Evolutionary conservation across 495 filamentous ascomycete species (phyloP).

Genomic region (Penicillium longicatenatum): DNA sequence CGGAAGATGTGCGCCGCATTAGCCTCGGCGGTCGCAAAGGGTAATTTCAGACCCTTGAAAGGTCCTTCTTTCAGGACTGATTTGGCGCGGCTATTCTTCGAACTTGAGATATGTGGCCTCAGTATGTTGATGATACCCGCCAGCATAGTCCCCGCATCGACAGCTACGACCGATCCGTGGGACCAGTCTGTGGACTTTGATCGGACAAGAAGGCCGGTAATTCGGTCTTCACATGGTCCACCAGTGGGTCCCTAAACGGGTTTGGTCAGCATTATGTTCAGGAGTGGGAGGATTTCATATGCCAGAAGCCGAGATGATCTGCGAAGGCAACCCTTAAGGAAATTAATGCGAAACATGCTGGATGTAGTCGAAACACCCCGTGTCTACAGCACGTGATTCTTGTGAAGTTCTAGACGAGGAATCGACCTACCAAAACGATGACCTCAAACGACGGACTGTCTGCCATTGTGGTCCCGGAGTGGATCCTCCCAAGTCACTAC

Average conservation of each 20-base stretch:
- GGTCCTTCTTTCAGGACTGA: slow-evolving; percentile 51
- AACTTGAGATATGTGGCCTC: slow-evolving; percentile 49
- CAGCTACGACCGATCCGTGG: slow-evolving; percentile 77
- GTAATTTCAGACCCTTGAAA: slow-evolving; percentile 74
- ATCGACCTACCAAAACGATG: slow-evolving; percentile 72
- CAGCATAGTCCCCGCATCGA: slow-evolving; percentile 91
- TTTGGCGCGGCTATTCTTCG: slow-evolving; percentile 18
- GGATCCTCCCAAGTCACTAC: neutral
- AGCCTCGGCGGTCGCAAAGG: slow-evolving; percentile 59
- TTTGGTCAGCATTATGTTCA: slow-evolving; percentile 22
- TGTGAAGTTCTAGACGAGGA: slow-evolving; percentile 10
- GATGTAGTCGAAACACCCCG: slow-evolving; percentile 3
- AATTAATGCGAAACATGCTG: neutral
- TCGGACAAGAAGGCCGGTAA: slow-evolving; percentile 86
- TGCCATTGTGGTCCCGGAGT: slow-evolving; percentile 14
- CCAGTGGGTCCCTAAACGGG: slow-evolving; percentile 80
- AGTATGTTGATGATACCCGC: slow-evolving; percentile 78
- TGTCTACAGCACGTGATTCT: neutral
- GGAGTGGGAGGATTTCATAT: slow-evolving; percentile 18
- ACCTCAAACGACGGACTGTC: slow-evolving; percentile 65
- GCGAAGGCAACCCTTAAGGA: neutral
- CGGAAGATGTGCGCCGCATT: slow-evolving; percentile 81
- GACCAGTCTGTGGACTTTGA: slow-evolving; percentile 76
- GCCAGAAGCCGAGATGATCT: slow-evolving; percentile 21
- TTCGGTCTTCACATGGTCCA: slow-evolving; percentile 84